A percentile compares a stretch with the other conserved stretches of the same genome.
Evolutionary conservation across 2,329 filamentous ascomycete genomes (phyloP).

Genomic region (Erysiphe neolycopersici): DNA sequence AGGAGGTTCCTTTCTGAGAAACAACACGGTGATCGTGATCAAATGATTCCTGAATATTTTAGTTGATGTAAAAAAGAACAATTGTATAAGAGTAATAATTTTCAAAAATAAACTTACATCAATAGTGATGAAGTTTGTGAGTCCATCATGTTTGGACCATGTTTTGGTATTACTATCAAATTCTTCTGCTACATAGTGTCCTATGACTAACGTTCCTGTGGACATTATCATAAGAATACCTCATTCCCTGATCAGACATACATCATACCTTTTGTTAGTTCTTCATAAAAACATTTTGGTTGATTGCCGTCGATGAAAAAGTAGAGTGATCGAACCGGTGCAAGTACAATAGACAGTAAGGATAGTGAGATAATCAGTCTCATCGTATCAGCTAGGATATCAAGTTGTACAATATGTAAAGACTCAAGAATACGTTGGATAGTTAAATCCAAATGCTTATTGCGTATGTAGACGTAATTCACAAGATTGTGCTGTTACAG

Average conservation of each 20-base stretch:
- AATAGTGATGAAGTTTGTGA: constrained; percentile 74
- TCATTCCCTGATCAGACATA: neutral
- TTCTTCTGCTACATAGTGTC: constrained; percentile 69
- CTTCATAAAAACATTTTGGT: constrained; percentile 94
- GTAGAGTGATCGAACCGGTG: constrained; percentile 60
- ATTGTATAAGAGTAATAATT: neutral
- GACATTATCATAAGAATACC: neutral
- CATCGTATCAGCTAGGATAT: constrained; percentile 17
- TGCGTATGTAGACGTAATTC: too few species aligned
- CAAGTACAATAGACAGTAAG: constrained; percentile 29
- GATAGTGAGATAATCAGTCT: constrained; percentile 36
- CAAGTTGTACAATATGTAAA: neutral
- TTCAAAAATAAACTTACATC: constrained; percentile 26
- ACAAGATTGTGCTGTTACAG: too few species aligned
- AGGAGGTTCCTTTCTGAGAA: constrained; percentile 47
- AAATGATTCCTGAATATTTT: constrained; percentile 44
- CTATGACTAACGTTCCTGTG: constrained; percentile 55
- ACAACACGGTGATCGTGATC: constrained; percentile 95
- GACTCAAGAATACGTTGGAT: too few species aligned
- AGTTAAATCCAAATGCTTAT: too few species aligned
- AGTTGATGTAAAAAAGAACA: neutral
- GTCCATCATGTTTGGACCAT: constrained; percentile 47
- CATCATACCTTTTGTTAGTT: constrained; percentile 58
- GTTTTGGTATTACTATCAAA: constrained; percentile 41
- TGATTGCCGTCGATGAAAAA: constrained; percentile 75